phyloP scores from a whole-genome alignment of 495 filamentous ascomycete species.

The Bathelium albidoporum region DNA sequence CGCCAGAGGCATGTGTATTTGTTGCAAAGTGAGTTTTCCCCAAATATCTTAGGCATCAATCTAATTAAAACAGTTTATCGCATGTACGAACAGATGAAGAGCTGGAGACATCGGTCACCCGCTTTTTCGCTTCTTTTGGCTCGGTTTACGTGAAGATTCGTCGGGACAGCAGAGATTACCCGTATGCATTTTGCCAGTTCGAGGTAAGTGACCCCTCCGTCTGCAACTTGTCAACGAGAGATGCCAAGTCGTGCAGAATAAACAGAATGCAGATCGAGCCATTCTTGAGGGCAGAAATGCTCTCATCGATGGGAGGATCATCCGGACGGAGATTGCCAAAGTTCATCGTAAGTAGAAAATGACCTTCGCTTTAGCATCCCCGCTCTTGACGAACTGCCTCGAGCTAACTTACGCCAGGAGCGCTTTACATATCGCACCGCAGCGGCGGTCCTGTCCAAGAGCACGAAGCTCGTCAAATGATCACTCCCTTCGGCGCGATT shows the following conservation, averaged over 20 bases:
- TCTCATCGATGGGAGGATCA: slow-evolving; percentile 45
- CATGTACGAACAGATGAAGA: slow-evolving; percentile 38
- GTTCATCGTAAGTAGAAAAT: slow-evolving; percentile 40
- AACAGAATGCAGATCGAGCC: slow-evolving; percentile 40
- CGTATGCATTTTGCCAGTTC: slow-evolving; percentile 54
- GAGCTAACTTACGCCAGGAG: slow-evolving; percentile 29
- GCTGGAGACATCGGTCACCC: slow-evolving; percentile 43
- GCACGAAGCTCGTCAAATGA: slow-evolving; percentile 34
- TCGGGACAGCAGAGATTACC: slow-evolving; percentile 46
- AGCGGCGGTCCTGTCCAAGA: slow-evolving; percentile 32
- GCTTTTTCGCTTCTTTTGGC: slow-evolving; percentile 42
- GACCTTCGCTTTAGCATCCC: background rate
- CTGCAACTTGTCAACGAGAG: slow-evolving; percentile 20
- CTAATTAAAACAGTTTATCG: slow-evolving; percentile 27
- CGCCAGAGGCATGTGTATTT: slow-evolving; percentile 48
- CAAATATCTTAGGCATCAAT: background rate
- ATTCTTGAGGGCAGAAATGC: slow-evolving; percentile 37
- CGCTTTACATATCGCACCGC: slow-evolving; percentile 39
- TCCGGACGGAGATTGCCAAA: slow-evolving; percentile 47
- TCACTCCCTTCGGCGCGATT: slow-evolving; percentile 35
- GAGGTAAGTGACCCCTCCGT: slow-evolving; percentile 35
- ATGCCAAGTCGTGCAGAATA: slow-evolving; percentile 22
- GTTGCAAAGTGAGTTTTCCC: slow-evolving; percentile 48
- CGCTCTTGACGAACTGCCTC: background rate
- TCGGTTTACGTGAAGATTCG: slow-evolving; percentile 53